Evolutionary conservation across 768 basidiomycete species (phyloP).

Genomic region (Lactifluus subvellereus): DNA sequence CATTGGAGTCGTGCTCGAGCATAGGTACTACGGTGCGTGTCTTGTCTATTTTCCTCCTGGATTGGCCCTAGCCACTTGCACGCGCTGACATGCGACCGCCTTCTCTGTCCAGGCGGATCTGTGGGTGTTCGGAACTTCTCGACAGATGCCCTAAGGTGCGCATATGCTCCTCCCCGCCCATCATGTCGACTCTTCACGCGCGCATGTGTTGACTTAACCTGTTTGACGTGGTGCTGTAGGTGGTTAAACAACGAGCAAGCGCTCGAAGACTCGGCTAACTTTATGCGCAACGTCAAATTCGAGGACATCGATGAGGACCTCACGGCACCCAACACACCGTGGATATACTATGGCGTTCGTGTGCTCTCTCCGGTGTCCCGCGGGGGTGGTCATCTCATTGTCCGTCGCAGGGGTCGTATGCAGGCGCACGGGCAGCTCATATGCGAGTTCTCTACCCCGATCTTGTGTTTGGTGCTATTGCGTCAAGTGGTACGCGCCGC

Average conservation of each 20-base stretch:
- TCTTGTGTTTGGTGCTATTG: slow-evolving; percentile 83
- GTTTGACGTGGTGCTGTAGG: slow-evolving; percentile 33
- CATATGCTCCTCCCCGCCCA: too few species aligned
- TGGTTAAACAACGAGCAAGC: slow-evolving; percentile 90
- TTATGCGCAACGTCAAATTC: slow-evolving; percentile 79
- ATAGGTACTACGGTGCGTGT: slow-evolving; percentile 74
- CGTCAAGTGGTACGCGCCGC: slow-evolving; percentile 61
- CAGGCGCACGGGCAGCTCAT: slow-evolving; percentile 89
- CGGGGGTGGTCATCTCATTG: neutral
- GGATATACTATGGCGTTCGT: slow-evolving; percentile 90
- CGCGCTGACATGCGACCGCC: slow-evolving; percentile 20
- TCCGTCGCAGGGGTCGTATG: slow-evolving; percentile 70
- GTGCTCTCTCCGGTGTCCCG: neutral
- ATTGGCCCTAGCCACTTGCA: neutral
- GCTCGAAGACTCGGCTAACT: slow-evolving; percentile 86
- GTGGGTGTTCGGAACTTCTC: slow-evolving; percentile 71
- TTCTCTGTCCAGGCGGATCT: slow-evolving; percentile 52
- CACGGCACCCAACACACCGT: slow-evolving; percentile 67
- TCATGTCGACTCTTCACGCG: neutral
- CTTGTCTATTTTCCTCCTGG: too few species aligned
- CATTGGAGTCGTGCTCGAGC: slow-evolving; percentile 85
- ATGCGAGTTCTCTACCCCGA: slow-evolving; percentile 87
- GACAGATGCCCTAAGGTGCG: slow-evolving; percentile 73
- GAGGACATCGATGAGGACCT: slow-evolving; percentile 62
- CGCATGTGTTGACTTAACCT: neutral